Evolutionary conservation across 371 early-diverging fungal genomes (phyloP), one percentile per base, ranked within the genome.

Genomic region (Mucor circinelloides): DNA sequence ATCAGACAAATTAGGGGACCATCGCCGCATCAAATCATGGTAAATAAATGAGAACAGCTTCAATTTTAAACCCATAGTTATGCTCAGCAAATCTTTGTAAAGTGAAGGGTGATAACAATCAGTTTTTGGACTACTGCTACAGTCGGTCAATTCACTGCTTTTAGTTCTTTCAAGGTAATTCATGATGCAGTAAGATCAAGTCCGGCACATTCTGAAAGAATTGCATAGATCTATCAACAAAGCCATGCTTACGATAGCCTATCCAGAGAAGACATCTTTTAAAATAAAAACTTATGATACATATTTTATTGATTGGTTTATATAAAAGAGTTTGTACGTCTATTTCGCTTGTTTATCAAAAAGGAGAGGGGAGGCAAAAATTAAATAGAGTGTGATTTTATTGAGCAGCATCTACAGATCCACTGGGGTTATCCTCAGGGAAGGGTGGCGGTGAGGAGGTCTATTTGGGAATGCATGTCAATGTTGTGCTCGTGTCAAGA

Each of bases 361-460:
- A 52, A 52, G 27, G 52, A 52, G 52, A 52, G 52, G 52, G 52
- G 52, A 52, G 52, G 52, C 52, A 52, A 52, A 52, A 52, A 25
- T 52, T 25, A 52, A 52, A 13, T 27, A 52, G 27, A 52, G 25
- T 25, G 23, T 48, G 48, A 52, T 52, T 12, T 52, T 52, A 52
- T 52, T 52, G 25, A 25, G 52, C 15, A 52, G 52, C 27, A 52
- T 52, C 52, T 52, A 52, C 52, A 52, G 27, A 13, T 56, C 61
- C 63, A 44, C 44, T 40, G 6, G 76, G 76, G 6, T 57, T 64
- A 38, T 75, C 74, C 72, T 79, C 79, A 58, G 78, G 78, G 65
- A 79, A 79, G 60, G 79, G 79, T 46, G 79, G 79, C 4, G 79
- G 79, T 6, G 75, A 63, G 19, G 71, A 71, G 12, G 72, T 68